Percentiles rank a stretch among this genome's conserved stretches.
These are phyloP conservation scores for Wickerhamiella allomyrinae DNA, from an alignment of 805 yeast genomes.

Conservation along the genomic window DNA sequence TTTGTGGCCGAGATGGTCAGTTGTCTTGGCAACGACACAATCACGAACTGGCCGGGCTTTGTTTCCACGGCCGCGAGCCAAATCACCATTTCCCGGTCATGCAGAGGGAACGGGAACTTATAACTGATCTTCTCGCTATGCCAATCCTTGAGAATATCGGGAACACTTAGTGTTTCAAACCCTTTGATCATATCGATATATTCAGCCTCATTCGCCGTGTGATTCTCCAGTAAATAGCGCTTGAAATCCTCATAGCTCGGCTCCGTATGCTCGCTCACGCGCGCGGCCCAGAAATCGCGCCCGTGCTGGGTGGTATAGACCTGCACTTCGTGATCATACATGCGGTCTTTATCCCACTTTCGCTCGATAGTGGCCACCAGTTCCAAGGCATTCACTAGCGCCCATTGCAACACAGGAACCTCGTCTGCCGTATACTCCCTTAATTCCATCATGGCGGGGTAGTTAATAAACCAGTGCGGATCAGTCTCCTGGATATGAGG, in stretches of 20 bases:
- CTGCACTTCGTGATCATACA: conserved; percentile 8
- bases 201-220: conserved; percentile 27
- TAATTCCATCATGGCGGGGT: conserved; percentile 10
- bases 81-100: conserved; percentile 25
- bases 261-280: conserved; percentile 23
- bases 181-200: conserved; percentile 25
- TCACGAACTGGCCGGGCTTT: conserved; percentile 22
- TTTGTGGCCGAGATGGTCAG: conserved; percentile 13
- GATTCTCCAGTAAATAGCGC: conserved; percentile 23
- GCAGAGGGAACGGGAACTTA: conserved; percentile 24
- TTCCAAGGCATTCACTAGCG: conserved; percentile 13
- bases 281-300: conserved; percentile 27
- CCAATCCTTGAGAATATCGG: conserved; percentile 15
- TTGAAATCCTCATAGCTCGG: conserved; percentile 20
- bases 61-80: conserved; percentile 24
- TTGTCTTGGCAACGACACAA: conserved; percentile 25
- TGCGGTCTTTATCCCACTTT: conserved; percentile 17
- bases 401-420: conserved; percentile 15
- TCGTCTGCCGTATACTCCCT: conserved; percentile 12
- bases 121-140: conserved; percentile 20
- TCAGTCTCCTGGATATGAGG: background rate
- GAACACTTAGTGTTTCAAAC: conserved; percentile 16
- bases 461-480: background rate
- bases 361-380: conserved; percentile 10
- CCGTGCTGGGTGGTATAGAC: conserved; percentile 17